Base-by-base conservation (phyloP, 306 rosid genomes). In the Abrus precatorius region DNA sequence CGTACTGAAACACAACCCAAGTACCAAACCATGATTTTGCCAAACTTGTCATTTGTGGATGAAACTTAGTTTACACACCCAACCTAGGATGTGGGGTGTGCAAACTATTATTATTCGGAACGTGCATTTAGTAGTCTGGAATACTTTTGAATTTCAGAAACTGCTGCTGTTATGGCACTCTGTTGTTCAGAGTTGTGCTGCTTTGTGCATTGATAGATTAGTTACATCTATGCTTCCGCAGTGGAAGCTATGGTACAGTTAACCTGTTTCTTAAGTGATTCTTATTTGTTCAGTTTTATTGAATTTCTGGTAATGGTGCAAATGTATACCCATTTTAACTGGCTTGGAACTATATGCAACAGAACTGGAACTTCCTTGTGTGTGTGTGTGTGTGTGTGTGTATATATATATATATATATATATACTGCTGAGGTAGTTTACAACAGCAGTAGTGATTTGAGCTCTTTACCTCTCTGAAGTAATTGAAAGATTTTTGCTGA, bases 381-480 rank as follows among this genome's bases (percentile, higher is more conserved):
- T 69, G 40, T 1, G 40, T 30, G 36, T 69, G 40, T 1, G 40
- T 34, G 4, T 34, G 40, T 34, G 40, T 34, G 40, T 34, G 0
- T 34, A 0, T 34, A 34, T 34, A 0, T 20, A 20, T 20, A 20
- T 20, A 20, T 20, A 20, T 70, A 61, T 77, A 76, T 40, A 53
- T 33, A 12, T 65, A 76, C 81, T 77, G 49, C 49, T 69, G 29
- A 70, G 45, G 14, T 78, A 29, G 62, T 63, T 45, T 75, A 55
- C 54, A 61, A 38, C 34, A n/a, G 70, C 60, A 72, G 40, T 36
- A 52, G 10, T 40, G 60, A 32, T 64, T 71, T 76, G 41, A 85
- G 80, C 49, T 60, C 60, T 33, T 56, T 45, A 40, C 14, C 53
- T 41, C 53, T 41, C 57, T 2, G 12, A 44, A 65, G 59, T 55